Conservation (phyloP, 495 filamentous ascomycete genomes). For the Parathielavia appendiculata region DNA sequence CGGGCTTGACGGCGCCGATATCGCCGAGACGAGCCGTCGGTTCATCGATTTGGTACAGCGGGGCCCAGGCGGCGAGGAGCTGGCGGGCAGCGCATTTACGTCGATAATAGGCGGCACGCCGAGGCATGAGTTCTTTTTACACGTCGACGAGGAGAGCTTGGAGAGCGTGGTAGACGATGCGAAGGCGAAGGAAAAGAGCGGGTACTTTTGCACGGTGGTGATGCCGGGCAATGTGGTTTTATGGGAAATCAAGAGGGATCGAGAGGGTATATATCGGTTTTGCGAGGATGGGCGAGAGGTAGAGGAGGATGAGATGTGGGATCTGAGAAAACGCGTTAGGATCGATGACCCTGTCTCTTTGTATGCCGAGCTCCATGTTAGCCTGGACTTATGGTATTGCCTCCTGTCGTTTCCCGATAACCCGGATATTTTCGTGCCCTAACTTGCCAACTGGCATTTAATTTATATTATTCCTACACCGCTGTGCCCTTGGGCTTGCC, state of each 20-base stretch:
- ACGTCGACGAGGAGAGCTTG: constrained; percentile 3
- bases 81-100: not conserved
- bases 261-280: not conserved
- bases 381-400: not conserved
- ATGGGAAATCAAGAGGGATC: not conserved
- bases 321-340: not conserved
- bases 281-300: not conserved
- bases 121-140: not conserved
- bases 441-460: not conserved
- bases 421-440: not conserved
- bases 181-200: not conserved
- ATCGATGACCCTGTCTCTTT: not conserved
- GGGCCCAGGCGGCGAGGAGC: not conserved
- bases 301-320: not conserved
- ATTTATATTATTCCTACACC: no score
- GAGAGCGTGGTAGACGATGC: constrained; percentile 3
- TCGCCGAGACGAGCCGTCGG: not conserved
- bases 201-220: not conserved
- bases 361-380: not conserved
- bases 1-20: not conserved
- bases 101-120: not conserved
- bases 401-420: not conserved
- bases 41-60: not conserved
- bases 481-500: no score
- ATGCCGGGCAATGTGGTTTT: not conserved